Percentiles rank a stretch among this genome's conserved stretches.
Conservation (phyloP, 2,329 filamentous ascomycete species). For the Penicillium occitanis region DNA sequence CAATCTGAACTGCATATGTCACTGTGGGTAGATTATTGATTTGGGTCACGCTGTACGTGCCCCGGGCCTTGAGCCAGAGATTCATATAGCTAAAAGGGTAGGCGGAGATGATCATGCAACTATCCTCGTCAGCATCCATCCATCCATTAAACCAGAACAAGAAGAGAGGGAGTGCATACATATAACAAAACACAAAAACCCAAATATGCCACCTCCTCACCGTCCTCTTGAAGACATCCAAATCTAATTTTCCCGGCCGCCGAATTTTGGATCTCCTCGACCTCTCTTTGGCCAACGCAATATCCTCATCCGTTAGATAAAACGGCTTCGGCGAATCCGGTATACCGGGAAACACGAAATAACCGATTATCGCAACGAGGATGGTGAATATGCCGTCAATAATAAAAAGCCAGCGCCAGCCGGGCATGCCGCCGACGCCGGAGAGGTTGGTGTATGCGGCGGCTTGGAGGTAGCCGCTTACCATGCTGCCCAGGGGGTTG, state of each 20-base stretch:
- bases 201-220: constrained; percentile 54
- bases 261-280: constrained; percentile 24
- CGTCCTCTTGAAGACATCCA: constrained; percentile 49
- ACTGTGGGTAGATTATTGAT: constrained; percentile 54
- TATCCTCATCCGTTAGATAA: constrained; percentile 39
- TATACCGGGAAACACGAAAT: constrained; percentile 48
- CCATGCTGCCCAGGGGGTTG: constrained; percentile 30
- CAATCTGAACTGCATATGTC: constrained; percentile 50
- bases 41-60: constrained; percentile 47
- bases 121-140: constrained; percentile 22
- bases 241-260: constrained; percentile 43
- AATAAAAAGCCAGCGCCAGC: constrained; percentile 60
- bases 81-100: constrained; percentile 53
- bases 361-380: constrained; percentile 57
- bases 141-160: not conserved
- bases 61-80: constrained; percentile 54
- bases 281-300: constrained; percentile 39
- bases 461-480: constrained; percentile 52
- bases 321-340: constrained; percentile 45
- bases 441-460: constrained; percentile 55
- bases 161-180: constrained; percentile 41
- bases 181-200: constrained; percentile 51
- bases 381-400: constrained; percentile 58
- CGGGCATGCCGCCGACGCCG: constrained; percentile 50
- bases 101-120: constrained; percentile 47